Percentiles rank a stretch among this genome's conserved stretches.
These are phyloP conservation scores for Rhododendron ferrugineum DNA, from an alignment of 148 eudicot genomes.

Conservation along the genomic window DNA sequence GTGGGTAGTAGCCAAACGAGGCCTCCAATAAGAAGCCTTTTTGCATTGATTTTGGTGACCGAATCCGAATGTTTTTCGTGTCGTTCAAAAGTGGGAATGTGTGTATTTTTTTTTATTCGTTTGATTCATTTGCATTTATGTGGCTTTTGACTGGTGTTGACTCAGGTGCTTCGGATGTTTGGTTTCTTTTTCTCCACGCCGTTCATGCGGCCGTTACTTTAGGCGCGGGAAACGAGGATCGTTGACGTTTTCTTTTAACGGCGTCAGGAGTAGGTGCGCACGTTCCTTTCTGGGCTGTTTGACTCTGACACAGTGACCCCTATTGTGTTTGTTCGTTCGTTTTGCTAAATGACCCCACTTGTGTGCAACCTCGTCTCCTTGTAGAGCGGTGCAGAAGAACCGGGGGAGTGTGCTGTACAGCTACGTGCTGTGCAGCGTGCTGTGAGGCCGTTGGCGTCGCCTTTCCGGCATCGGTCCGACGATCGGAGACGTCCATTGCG, in stretches of 20 bases:
- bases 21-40: no score
- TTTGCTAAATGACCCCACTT: not conserved
- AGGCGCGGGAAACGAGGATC: not conserved
- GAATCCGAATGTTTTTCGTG: conserved; percentile 3
- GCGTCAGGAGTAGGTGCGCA: not conserved
- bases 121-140: not conserved
- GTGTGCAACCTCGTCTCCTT: no score
- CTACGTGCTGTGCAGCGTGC: no score
- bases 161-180: not conserved
- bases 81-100: not conserved
- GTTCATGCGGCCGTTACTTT: conserved; percentile 2
- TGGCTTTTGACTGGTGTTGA: conserved; percentile 4
- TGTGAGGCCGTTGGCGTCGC: no score
- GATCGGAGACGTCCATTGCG: no score
- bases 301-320: not conserved
- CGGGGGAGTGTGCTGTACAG: no score
- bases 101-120: not conserved
- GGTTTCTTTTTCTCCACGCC: not conserved
- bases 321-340: not conserved
- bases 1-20: not conserved
- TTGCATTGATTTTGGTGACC: not conserved
- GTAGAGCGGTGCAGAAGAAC: no score
- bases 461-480: no score
- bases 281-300: not conserved
- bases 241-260: not conserved